Conservation (phyloP, 208 protist species). For the Trichomonas gallinae region DNA sequence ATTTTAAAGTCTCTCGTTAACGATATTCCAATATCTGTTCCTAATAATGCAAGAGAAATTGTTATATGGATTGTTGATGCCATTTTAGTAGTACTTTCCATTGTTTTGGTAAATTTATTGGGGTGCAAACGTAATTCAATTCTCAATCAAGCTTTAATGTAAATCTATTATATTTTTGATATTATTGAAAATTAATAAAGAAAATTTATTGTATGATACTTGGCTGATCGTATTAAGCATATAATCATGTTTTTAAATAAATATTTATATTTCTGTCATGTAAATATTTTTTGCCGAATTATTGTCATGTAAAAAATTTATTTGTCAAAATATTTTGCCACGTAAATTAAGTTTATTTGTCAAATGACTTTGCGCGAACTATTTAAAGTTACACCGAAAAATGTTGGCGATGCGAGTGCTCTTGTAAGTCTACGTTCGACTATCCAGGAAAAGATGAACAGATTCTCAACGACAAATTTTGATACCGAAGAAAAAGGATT, state of each 20-base stretch:
- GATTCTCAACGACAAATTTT: not conserved
- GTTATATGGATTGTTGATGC: not conserved
- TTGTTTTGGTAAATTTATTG: not conserved
- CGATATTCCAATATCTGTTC: not conserved
- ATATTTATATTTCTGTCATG: too few species aligned
- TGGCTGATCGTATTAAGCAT: too few species aligned
- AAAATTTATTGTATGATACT: too few species aligned
- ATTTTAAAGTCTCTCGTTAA: not conserved
- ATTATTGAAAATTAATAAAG: too few species aligned
- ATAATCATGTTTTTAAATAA: too few species aligned
- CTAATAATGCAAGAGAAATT: not conserved
- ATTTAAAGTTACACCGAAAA: not conserved
- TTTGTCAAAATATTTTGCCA: not conserved
- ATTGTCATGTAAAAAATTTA: too few species aligned
- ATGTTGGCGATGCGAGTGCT: not conserved
- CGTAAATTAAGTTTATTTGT: not conserved
- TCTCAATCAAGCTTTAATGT: too few species aligned
- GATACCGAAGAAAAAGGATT: not conserved
- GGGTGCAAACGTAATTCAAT: too few species aligned
- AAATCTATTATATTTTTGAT: too few species aligned
- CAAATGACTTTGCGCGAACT: not conserved
- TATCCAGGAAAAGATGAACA: not conserved
- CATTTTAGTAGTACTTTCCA: not conserved
- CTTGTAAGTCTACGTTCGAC: not conserved
- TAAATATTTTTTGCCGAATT: too few species aligned